A percentile compares a stretch with the other conserved stretches of the same genome.
phyloP scores from a whole-genome alignment of 2,329 filamentous ascomycete species.

The Fusarium pseudograminearum region DNA sequence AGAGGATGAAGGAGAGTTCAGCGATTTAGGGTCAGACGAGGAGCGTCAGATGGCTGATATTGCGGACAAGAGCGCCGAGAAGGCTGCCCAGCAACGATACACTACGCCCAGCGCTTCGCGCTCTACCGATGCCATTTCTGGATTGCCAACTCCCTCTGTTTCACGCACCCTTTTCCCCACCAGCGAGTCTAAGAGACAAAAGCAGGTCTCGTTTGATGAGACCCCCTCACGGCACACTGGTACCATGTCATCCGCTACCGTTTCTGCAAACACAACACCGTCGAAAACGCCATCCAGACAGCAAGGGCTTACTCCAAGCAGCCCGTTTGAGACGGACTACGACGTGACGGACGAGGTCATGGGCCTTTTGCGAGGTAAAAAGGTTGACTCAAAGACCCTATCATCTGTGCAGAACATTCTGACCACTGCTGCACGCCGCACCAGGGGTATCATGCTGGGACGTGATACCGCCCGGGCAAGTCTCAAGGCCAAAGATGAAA shows the following conservation, averaged over 20 bases:
- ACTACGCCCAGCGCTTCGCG: conserved; percentile 47
- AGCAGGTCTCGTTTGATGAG: conserved; percentile 51
- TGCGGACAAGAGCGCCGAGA: conserved; percentile 53
- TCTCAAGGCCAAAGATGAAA: conserved; percentile 71
- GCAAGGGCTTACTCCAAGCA: conserved; percentile 30
- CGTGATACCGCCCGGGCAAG: conserved; percentile 74
- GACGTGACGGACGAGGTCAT: conserved; percentile 63
- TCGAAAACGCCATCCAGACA: conserved; percentile 8
- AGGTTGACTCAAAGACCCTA: conserved; percentile 55
- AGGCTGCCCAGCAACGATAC: conserved; percentile 30
- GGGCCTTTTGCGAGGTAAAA: conserved; percentile 59
- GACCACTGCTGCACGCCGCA: conserved; percentile 66
- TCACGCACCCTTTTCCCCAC: conserved; percentile 53
- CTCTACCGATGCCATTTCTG: conserved; percentile 41
- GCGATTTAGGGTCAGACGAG: conserved; percentile 55
- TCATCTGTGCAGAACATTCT: conserved; percentile 59
- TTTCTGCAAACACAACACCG: conserved; percentile 33
- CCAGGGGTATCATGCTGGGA: conserved; percentile 72
- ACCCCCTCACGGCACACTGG: conserved; percentile 11
- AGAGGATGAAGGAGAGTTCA: conserved; percentile 49
- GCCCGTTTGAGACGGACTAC: conserved; percentile 35
- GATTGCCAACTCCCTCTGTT: conserved; percentile 53
- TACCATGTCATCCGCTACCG: conserved; percentile 19
- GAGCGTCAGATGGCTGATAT: conserved; percentile 54
- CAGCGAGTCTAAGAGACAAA: conserved; percentile 49